Percentiles rank a stretch among this genome's conserved stretches.
Evolutionary conservation across 305 asterid genomes (phyloP).

Genomic region (Fraxinus floribunda): DNA sequence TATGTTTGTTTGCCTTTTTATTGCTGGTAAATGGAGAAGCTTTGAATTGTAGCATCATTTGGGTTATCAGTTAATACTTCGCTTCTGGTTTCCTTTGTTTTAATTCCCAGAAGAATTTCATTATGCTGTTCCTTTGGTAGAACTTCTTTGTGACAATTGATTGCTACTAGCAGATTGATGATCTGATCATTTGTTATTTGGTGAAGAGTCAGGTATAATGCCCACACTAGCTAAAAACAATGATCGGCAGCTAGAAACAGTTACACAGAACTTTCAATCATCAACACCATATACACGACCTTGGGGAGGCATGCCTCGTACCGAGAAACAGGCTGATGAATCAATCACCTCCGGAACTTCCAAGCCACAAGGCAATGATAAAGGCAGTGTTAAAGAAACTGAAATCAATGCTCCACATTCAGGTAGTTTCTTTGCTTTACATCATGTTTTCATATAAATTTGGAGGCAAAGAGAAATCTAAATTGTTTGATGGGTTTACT

Average conservation of each 20-base stretch:
- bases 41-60: background rate
- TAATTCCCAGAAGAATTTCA: background rate
- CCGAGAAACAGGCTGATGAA: constrained; percentile 35
- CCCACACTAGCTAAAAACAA: constrained; percentile 58
- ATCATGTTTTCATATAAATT: background rate
- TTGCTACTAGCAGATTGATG: constrained; percentile 24
- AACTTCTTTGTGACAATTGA: background rate
- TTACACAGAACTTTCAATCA: constrained; percentile 34
- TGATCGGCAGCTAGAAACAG: constrained; percentile 46
- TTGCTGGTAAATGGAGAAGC: background rate
- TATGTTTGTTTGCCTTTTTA: background rate
- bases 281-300: constrained; percentile 50
- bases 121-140: background rate
- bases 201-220: constrained; percentile 46
- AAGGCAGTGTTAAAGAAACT: constrained; percentile 36
- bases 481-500: background rate
- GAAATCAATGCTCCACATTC: constrained; percentile 34
- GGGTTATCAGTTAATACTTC: background rate
- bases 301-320: constrained; percentile 63
- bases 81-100: background rate
- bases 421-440: constrained; percentile 38
- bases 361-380: constrained; percentile 34
- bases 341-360: constrained; percentile 28
- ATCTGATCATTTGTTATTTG: constrained; percentile 29
- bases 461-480: background rate